These are phyloP conservation scores for Didymella keratinophila DNA, from an alignment of 2,329 filamentous ascomycete genomes.

Conservation along the genomic window DNA sequence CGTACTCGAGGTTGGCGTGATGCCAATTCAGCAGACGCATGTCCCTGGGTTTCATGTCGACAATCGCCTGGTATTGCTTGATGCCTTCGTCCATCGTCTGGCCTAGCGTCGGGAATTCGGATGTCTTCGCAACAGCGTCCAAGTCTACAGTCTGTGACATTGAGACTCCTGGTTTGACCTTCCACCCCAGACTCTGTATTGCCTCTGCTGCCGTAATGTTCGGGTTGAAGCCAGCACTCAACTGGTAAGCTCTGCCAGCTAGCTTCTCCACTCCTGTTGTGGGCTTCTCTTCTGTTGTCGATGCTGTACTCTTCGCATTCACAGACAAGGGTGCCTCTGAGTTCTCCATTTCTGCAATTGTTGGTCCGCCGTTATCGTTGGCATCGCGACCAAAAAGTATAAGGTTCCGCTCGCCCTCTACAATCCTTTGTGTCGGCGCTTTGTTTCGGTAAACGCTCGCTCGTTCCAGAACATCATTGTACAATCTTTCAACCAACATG, in stretches of 20 bases:
- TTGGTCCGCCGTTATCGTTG: conserved; percentile 62
- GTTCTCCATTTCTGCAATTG: conserved; percentile 77
- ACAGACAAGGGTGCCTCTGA: conserved; percentile 59
- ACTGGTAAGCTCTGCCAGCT: conserved; percentile 73
- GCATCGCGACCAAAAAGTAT: conserved; percentile 86
- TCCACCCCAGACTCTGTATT: conserved; percentile 83
- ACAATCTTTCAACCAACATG: conserved; percentile 85
- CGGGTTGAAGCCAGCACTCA: conserved; percentile 72
- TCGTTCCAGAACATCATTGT: conserved; percentile 92
- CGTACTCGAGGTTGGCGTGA: conserved; percentile 96
- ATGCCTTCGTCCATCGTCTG: conserved; percentile 94
- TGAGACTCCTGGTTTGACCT: conserved; percentile 68
- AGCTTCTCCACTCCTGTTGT: conserved; percentile 64
- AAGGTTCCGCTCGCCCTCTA: conserved; percentile 82
- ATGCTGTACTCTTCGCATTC: conserved; percentile 58
- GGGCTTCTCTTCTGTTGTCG: conserved; percentile 54
- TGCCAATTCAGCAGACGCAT: conserved; percentile 96
- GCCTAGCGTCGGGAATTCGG: conserved; percentile 76
- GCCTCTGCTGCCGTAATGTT: conserved; percentile 78
- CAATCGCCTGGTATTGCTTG: conserved; percentile 80
- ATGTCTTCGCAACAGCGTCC: conserved; percentile 67
- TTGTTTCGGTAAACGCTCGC: conserved; percentile 91
- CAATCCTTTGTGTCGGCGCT: conserved; percentile 70
- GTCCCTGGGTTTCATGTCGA: conserved; percentile 85
- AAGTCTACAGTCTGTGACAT: conserved; percentile 75